Conservation (phyloP, 768 basidiomycete genomes). For the Amyloporia xantha region DNA sequence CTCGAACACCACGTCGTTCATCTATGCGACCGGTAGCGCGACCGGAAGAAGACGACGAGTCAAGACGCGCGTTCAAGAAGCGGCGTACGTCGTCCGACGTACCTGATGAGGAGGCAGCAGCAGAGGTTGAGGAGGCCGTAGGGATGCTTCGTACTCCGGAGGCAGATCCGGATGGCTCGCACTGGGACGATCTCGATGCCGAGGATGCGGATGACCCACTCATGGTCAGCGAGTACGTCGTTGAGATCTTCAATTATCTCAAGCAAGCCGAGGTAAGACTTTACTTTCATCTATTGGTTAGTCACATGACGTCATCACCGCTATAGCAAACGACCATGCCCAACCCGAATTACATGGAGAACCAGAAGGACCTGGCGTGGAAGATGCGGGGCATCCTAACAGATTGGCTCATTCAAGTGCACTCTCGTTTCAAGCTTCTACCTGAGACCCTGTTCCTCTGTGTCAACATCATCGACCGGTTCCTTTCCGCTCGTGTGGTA, state of each 20-base stretch:
- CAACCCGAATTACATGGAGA: conserved; percentile 77
- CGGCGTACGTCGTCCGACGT: conserved; percentile 65
- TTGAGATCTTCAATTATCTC: conserved; percentile 90
- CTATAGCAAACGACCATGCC: conserved; percentile 70
- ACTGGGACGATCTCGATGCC: conserved; percentile 89
- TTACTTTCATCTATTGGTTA: conserved; percentile 6
- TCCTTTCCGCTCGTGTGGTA: conserved; percentile 52
- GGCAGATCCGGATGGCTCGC: conserved; percentile 54
- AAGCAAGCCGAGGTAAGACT: conserved; percentile 69
- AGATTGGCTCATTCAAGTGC: conserved; percentile 93
- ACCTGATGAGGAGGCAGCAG: conserved; percentile 39
- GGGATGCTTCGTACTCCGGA: conserved; percentile 38
- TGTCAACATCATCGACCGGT: conserved; percentile 73
- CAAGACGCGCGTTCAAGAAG: conserved; percentile 61
- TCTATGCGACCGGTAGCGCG: conserved; percentile 7
- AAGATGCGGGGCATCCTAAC: conserved; percentile 83
- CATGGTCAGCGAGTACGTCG: conserved; percentile 96
- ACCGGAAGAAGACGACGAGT: conserved; percentile 46
- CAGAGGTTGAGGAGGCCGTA: conserved; percentile 30
- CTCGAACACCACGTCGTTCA: conserved; percentile 11
- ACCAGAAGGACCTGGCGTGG: conserved; percentile 81
- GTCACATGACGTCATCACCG: conserved; percentile 8
- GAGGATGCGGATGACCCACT: conserved; percentile 91
- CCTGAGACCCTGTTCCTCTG: conserved; percentile 91
- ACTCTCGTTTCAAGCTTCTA: conserved; percentile 75